phyloP scores from a whole-genome alignment of 1,139 yeast species.

The Yamadazyma pseudoaaseri region DNA sequence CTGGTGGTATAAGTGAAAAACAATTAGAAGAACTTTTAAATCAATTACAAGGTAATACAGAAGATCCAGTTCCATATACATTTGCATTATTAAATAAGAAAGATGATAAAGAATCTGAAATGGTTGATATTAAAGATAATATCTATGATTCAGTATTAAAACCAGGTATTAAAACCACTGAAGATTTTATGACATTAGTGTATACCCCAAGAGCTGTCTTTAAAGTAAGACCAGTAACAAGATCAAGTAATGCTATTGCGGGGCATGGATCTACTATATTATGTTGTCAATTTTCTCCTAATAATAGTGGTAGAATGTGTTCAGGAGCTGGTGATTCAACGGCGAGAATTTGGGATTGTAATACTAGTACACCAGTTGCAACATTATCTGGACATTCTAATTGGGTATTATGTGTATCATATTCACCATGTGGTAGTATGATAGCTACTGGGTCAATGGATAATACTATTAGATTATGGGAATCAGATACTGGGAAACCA shows the following conservation, averaged over 20 bases:
- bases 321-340: constrained; percentile 98
- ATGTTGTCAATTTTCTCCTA: constrained; percentile 92
- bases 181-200: constrained; percentile 86
- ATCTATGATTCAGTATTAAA: constrained; percentile 76
- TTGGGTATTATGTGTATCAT: constrained; percentile 93
- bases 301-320: constrained; percentile 80
- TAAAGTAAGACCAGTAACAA: constrained; percentile 86
- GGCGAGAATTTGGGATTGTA: constrained; percentile 98
- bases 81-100: constrained; percentile 61
- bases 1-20: constrained; percentile 81
- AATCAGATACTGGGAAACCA: constrained; percentile 68
- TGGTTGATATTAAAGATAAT: constrained; percentile 75
- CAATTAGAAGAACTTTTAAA: constrained; percentile 88
- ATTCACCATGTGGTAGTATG: constrained; percentile 89
- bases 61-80: constrained; percentile 88
- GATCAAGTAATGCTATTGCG: constrained; percentile 88
- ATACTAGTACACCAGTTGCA: constrained; percentile 85
- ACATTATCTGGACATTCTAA: constrained; percentile 83
- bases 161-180: constrained; percentile 87
- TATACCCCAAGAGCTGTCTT: constrained; percentile 95
- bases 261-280: constrained; percentile 95
- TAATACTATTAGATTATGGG: constrained; percentile 85
- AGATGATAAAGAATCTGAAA: constrained; percentile 34
- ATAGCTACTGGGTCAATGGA: constrained; percentile 98
- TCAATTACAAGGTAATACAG: constrained; percentile 61